Evolutionary conservation across 1,139 yeast species (phyloP).

Genomic region (Blastobotrys ciferrii): DNA sequence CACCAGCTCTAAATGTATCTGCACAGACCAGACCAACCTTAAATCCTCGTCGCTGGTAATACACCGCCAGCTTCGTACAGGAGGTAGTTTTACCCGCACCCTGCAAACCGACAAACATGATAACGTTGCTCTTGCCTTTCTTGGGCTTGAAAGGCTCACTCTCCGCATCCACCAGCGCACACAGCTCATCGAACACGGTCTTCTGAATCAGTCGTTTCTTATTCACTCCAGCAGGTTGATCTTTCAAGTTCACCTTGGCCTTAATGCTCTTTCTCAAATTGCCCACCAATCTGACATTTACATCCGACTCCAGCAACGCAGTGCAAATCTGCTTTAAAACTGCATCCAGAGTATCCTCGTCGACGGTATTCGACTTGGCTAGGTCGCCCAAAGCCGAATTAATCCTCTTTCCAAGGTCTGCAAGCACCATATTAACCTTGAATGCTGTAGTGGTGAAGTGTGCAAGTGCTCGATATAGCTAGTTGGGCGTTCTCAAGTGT

Average conservation of each 20-base stretch:
- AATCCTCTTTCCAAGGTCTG: constrained; percentile 88
- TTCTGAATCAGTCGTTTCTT: constrained; percentile 81
- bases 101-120: constrained; percentile 97
- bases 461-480: too few relatives aligned
- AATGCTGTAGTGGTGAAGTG: too few relatives aligned
- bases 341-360: constrained; percentile 58
- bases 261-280: constrained; percentile 73
- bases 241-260: constrained; percentile 51
- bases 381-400: constrained; percentile 72
- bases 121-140: constrained; percentile 68
- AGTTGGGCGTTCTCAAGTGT: too few relatives aligned
- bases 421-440: constrained; percentile 73
- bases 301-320: constrained; percentile 89
- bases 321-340: constrained; percentile 86
- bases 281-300: constrained; percentile 80
- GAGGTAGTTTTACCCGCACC: constrained; percentile 99
- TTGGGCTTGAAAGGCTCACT: constrained; percentile 73
- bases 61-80: constrained; percentile 93
- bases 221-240: constrained; percentile 49
- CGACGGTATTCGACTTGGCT: constrained; percentile 58
- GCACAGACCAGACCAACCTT: constrained; percentile 98
- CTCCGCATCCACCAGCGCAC: constrained; percentile 72
- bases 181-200: constrained; percentile 89
- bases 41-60: constrained; percentile 89
- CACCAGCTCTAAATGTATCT: constrained; percentile 99